A percentile compares a stretch with the other conserved stretches of the same genome.
These are phyloP conservation scores for Mycena crocata DNA, from an alignment of 768 basidiomycete genomes.

Conservation along the genomic window DNA sequence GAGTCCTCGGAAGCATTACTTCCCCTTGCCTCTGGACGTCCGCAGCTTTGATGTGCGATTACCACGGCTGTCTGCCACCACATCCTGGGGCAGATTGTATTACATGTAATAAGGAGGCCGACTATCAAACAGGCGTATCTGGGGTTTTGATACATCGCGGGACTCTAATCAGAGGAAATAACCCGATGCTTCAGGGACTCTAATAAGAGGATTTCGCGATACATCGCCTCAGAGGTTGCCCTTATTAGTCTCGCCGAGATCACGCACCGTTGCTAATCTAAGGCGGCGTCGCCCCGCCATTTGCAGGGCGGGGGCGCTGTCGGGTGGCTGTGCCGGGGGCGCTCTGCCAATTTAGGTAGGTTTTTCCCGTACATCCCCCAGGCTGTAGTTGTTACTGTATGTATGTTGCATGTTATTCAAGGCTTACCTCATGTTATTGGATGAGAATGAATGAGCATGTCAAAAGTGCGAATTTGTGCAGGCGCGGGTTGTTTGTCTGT, in stretches of 20 bases:
- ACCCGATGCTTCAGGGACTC: neutral
- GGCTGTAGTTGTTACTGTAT: neutral
- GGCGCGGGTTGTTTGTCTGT: no score
- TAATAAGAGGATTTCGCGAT: neutral
- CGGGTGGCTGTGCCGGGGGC: neutral
- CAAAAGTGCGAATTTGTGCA: no score
- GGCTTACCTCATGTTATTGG: no score
- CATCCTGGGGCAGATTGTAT: no score
- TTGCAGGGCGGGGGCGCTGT: neutral
- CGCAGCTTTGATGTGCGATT: no score
- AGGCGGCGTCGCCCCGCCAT: neutral
- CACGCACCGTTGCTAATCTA: neutral
- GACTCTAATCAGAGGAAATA: neutral
- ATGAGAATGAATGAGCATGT: no score
- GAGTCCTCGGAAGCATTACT: no score
- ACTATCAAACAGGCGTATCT: conserved; percentile 1
- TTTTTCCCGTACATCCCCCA: neutral
- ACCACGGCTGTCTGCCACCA: no score
- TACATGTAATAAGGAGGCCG: no score
- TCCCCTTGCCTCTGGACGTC: no score
- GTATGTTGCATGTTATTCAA: neutral
- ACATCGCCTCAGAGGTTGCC: neutral
- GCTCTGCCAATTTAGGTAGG: neutral
- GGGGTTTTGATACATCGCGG: neutral
- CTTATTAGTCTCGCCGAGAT: neutral